These are phyloP conservation scores for Dionaea muscipula DNA, from an alignment of 179 eudicot genomes.

Conservation along the genomic window DNA sequence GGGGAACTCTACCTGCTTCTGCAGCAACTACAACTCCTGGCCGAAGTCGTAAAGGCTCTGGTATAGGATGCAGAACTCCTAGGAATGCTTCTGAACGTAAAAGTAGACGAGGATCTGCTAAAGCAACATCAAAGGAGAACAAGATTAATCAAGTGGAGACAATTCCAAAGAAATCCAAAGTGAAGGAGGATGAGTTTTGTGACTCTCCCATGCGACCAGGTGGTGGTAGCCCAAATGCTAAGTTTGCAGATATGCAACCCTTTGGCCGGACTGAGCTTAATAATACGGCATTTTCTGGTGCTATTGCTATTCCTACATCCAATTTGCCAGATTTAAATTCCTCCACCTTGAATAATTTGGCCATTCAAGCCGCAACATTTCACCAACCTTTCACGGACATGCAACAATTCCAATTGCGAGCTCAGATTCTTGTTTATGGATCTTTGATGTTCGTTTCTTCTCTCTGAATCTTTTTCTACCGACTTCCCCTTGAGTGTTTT, in stretches of 20 bases:
- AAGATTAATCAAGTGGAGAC: conserved; percentile 18
- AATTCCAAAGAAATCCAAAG: too few relatives aligned
- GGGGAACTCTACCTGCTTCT: conserved; percentile 28
- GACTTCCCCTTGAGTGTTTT: not conserved
- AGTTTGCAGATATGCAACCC: conserved; percentile 28
- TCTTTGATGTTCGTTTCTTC: conserved; percentile 67
- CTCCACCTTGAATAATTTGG: conserved; percentile 49
- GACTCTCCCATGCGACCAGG: conserved; percentile 17
- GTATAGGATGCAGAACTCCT: conserved; percentile 24
- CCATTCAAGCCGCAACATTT: conserved; percentile 26
- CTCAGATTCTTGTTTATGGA: conserved; percentile 98
- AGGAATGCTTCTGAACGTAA: conserved; percentile 51
- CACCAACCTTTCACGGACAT: conserved; percentile 77
- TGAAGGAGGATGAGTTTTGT: conserved; percentile 19
- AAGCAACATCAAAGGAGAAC: conserved; percentile 35
- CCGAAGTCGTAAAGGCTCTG: conserved; percentile 29
- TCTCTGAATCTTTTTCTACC: not conserved
- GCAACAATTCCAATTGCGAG: conserved; percentile 95
- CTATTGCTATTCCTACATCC: conserved; percentile 29
- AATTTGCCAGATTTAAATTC: conserved; percentile 56
- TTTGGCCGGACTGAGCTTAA: conserved; percentile 25
- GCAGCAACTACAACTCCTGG: conserved; percentile 20
- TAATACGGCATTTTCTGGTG: conserved; percentile 25
- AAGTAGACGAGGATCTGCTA: conserved; percentile 47
- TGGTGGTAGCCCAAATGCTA: conserved; percentile 23